Evolutionary conservation across 805 yeast genomes (phyloP).

Genomic region (Cyberlindnera amylophila): DNA sequence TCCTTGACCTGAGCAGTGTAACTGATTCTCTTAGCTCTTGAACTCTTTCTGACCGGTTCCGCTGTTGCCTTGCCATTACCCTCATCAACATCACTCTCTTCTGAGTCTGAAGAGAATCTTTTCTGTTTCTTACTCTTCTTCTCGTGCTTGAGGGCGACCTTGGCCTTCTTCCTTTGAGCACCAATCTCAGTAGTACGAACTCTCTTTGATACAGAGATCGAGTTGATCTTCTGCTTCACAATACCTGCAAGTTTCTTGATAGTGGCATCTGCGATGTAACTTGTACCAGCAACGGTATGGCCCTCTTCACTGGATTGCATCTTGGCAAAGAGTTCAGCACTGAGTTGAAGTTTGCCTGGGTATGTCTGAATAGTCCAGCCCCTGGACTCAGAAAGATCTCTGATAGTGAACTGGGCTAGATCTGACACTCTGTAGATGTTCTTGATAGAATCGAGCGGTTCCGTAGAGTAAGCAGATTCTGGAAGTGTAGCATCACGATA

Average conservation of each 20-base stretch:
- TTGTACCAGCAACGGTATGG: conserved; percentile 48
- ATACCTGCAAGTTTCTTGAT: conserved; percentile 34
- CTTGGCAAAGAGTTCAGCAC: conserved; percentile 66
- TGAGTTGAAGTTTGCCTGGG: conserved; percentile 73
- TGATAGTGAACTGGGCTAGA: conserved; percentile 61
- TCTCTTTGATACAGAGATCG: conserved; percentile 23
- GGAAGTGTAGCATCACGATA: conserved; percentile 49
- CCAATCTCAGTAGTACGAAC: conserved; percentile 4
- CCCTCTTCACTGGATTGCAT: conserved; percentile 56
- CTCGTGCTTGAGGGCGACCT: conserved; percentile 5
- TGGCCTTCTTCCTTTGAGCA: conserved; percentile 21
- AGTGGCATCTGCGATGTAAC: conserved; percentile 50
- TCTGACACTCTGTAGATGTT: conserved; percentile 66
- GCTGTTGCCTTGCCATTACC: conserved; percentile 8
- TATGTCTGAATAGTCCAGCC: conserved; percentile 74
- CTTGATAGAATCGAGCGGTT: conserved; percentile 30
- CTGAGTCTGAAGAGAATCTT: conserved; percentile 14
- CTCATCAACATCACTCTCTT: conserved; percentile 6
- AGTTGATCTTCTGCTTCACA: conserved; percentile 31
- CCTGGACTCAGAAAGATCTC: conserved; percentile 51
- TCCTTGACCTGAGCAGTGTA: conserved; percentile 29
- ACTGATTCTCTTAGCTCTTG: conserved; percentile 33
- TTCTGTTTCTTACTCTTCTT: conserved; percentile 13
- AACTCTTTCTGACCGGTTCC: conserved; percentile 41
- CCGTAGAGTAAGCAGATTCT: conserved; percentile 25